Conservation (phyloP, 1,284 basidiomycete species). For the Singerocomus rubriflavus region DNA sequence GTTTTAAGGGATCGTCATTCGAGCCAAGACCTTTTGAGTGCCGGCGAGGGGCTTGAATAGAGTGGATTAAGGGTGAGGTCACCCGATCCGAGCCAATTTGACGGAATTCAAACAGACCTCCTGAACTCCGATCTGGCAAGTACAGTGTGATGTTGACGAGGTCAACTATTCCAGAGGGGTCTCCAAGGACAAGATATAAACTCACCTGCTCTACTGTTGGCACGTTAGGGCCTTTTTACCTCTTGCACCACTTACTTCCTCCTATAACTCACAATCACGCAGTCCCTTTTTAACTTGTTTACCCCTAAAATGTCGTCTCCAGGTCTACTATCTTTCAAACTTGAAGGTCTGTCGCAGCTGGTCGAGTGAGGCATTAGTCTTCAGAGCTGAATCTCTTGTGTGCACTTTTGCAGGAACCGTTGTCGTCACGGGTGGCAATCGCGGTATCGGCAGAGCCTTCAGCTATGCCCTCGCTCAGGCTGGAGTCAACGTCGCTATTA, state of each 20-base stretch:
- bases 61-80: constrained; percentile 6
- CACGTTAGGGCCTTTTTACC: not conserved
- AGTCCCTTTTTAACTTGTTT: constrained; percentile 8
- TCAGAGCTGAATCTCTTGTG: not conserved
- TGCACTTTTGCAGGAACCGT: constrained; percentile 17
- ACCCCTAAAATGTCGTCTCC: constrained; percentile 7
- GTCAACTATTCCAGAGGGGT: constrained; percentile 18
- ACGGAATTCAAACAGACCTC: not conserved
- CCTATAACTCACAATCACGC: not conserved
- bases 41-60: not conserved
- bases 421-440: constrained; percentile 42
- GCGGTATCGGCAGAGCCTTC: constrained; percentile 47
- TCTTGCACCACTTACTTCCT: not conserved
- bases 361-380: too few species aligned
- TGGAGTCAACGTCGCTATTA: constrained; percentile 42
- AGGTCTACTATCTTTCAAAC: not conserved
- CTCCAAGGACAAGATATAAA: constrained; percentile 14
- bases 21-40: not conserved
- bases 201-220: too few species aligned
- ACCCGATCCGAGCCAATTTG: constrained; percentile 16
- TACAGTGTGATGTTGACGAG: constrained; percentile 4
- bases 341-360: constrained; percentile 11
- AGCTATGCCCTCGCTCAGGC: constrained; percentile 43
- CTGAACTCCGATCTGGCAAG: constrained; percentile 8
- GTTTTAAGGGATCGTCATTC: constrained; percentile 4